A percentile compares a stretch with the other conserved stretches of the same genome.
These are phyloP conservation scores for Alternaria sp. DNA, from an alignment of 2,329 filamentous ascomycete species.

Conservation along the genomic window DNA sequence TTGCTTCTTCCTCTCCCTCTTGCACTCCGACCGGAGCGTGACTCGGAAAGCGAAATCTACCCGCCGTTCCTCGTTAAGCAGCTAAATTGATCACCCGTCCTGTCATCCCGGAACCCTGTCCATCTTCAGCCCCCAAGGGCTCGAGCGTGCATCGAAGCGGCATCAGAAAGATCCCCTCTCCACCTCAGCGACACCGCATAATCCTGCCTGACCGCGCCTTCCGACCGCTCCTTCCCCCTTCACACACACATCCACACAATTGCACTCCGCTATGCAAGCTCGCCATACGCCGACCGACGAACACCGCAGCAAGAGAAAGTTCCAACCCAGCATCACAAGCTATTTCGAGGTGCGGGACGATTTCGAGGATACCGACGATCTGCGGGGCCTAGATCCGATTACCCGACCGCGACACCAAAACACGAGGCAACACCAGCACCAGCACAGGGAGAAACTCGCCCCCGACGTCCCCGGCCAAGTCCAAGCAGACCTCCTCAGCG, in stretches of 20 bases:
- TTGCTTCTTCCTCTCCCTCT: background rate
- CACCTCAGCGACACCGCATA: conserved; percentile 6
- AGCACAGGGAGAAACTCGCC: conserved; percentile 26
- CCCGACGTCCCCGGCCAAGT: conserved; percentile 68
- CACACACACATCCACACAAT: background rate
- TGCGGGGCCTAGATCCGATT: conserved; percentile 36
- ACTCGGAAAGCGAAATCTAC: conserved; percentile 17
- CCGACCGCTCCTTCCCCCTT: background rate
- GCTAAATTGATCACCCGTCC: conserved; percentile 27
- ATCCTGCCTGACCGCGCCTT: background rate
- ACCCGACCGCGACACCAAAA: conserved; percentile 29
- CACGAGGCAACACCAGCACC: conserved; percentile 12
- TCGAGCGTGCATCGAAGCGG: conserved; percentile 27
- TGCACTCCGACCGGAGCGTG: conserved; percentile 1
- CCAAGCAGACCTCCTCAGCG: conserved; percentile 83
- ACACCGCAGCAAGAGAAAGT: conserved; percentile 51
- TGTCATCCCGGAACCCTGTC: conserved; percentile 20
- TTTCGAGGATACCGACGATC: conserved; percentile 28
- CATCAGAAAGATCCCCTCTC: conserved; percentile 25
- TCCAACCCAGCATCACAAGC: conserved; percentile 54
- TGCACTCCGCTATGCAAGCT: conserved; percentile 16
- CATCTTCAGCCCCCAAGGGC: conserved; percentile 19
- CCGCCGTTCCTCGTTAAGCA: conserved; percentile 22
- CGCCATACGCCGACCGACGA: conserved; percentile 23
- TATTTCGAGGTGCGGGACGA: conserved; percentile 47